These are phyloP conservation scores for Phytophthora quininea DNA, from an alignment of 352 stramenopile species.

Conservation along the genomic window DNA sequence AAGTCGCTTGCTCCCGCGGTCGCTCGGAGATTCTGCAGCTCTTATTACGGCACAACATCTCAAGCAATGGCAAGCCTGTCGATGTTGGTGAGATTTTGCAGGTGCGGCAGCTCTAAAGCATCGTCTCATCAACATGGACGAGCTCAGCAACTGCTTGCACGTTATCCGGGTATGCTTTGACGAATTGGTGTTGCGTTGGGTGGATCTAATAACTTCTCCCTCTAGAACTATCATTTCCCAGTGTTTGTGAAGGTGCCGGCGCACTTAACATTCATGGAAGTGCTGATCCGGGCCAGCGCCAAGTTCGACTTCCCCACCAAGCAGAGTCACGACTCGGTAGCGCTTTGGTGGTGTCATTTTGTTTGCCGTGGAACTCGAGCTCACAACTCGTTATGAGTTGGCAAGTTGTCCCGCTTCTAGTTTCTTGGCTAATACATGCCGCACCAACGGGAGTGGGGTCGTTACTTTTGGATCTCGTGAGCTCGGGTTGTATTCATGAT, in stretches of 20 bases:
- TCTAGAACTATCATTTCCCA: constrained; percentile 7
- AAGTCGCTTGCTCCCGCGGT: constrained; percentile 18
- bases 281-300: constrained; percentile 26
- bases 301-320: constrained; percentile 27
- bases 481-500: constrained; percentile 17
- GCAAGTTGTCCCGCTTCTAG: constrained; percentile 12
- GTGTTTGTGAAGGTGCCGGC: constrained; percentile 15
- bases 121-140: constrained; percentile 22
- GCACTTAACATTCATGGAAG: constrained; percentile 25
- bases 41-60: constrained; percentile 3
- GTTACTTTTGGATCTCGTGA: constrained; percentile 14
- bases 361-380: background rate
- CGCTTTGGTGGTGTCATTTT: background rate
- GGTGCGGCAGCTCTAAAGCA: constrained; percentile 12
- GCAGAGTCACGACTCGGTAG: constrained; percentile 14
- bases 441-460: constrained; percentile 9
- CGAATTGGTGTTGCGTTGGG: background rate
- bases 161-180: constrained; percentile 9
- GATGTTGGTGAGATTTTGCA: background rate
- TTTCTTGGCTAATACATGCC: constrained; percentile 11
- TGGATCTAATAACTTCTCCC: background rate
- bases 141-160: constrained; percentile 19
- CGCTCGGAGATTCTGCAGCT: constrained; percentile 21
- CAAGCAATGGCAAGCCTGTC: background rate
- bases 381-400: background rate